Evolutionary conservation across 371 early-diverging fungal species (phyloP), one percentile per base, ranked within the genome.

Genomic region (Apophysomyces trapeziformis): DNA sequence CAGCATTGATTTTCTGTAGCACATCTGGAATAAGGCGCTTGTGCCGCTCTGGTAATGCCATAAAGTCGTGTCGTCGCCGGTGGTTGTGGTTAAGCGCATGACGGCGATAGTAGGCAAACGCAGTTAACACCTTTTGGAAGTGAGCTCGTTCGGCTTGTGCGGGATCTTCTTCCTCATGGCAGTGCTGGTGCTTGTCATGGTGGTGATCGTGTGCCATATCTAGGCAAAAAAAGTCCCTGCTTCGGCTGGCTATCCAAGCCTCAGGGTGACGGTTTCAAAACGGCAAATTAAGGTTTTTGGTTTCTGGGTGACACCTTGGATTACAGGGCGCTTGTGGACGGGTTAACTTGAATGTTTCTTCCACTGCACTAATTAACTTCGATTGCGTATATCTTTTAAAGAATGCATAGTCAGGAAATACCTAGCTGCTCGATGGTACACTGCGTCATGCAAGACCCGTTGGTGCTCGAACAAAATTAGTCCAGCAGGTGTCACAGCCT

Each of bases 81-180:
- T 92, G 88, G 69, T 90, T 88, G 12, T 85, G 78, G 35, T 86
- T 84, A 21, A 92, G 79, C 1, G 90, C 77, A 67, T 89, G 88
- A 12, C 79, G 66, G 65, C 85, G 87, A 78, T 96, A 96, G 57
- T 84, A 82, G 44, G 86, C 76, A 66, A 92, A 92, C 1, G 93
- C 90, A 37, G 86, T 83, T 59, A 93, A 69, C 13, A 92, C 89
- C 47, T 89, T 89, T 26, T 79, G 75, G 61, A 89, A 85, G 64
- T 87, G 88, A 35, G 50, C 46, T 44, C 70, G 65, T 57, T 79
- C 79, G 7, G 66, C 65, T 37, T 70, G 66, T 18, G 41, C 63
- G 46, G 64, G 59, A 44, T 76, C 67, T 26, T 68, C 64, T n/a
- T 38, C 43, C 7, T 50, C 41, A 58, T 58, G 58, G n/a, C 21